phyloP scores from a whole-genome alignment of 805 yeast species.

The Candida succiphila region DNA sequence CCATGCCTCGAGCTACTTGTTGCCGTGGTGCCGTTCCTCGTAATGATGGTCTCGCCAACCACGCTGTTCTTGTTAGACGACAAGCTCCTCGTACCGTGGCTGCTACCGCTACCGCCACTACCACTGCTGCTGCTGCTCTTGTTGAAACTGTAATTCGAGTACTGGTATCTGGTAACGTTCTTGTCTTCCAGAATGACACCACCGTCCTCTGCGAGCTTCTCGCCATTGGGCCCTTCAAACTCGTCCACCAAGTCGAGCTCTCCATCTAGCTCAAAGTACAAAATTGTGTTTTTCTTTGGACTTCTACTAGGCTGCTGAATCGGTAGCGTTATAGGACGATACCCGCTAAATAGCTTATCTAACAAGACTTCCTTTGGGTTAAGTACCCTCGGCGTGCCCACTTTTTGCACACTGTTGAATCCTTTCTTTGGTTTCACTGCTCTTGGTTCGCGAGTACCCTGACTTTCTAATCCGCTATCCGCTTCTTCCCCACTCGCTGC shows the following conservation, averaged over 20 bases:
- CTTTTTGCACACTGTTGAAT: conserved; percentile 23
- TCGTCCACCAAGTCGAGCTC: conserved; percentile 16
- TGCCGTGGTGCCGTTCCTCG: not conserved
- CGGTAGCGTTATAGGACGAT: conserved; percentile 24
- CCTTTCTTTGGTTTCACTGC: conserved; percentile 15
- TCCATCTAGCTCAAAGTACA: conserved; percentile 24
- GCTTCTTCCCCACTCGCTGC: too few relatives aligned
- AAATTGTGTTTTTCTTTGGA: conserved; percentile 15
- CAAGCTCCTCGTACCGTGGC: not conserved
- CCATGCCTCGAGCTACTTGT: conserved; percentile 1
- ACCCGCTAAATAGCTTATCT: conserved; percentile 25
- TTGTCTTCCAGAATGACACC: conserved; percentile 8
- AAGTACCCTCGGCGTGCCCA: conserved; percentile 21
- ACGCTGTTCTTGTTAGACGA: conserved; percentile 1
- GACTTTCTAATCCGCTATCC: too few relatives aligned
- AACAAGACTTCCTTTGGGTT: conserved; percentile 23
- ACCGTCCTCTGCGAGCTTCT: too few relatives aligned
- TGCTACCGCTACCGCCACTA: too few relatives aligned
- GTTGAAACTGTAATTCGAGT: conserved; percentile 16
- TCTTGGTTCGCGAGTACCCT: too few relatives aligned
- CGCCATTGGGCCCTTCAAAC: too few relatives aligned
- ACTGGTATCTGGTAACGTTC: conserved; percentile 11
- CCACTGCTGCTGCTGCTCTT: not conserved
- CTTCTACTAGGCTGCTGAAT: conserved; percentile 14
- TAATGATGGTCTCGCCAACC: conserved; percentile 1